Evolutionary conservation across 805 yeast species (phyloP).

Genomic region (Myxozyma mucilagina): DNA sequence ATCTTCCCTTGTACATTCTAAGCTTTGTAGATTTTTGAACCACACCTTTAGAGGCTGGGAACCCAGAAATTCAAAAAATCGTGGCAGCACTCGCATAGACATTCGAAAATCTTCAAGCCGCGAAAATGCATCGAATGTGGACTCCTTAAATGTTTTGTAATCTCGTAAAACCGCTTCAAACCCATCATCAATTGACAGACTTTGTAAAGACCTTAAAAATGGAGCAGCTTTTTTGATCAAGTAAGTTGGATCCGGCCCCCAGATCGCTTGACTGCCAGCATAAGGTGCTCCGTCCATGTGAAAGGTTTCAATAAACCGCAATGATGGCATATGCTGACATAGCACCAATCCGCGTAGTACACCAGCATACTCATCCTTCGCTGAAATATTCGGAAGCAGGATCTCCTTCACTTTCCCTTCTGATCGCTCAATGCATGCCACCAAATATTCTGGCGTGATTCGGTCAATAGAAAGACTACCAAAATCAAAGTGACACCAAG

Average conservation of each 20-base stretch:
- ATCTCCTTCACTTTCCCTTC: constrained; percentile 7
- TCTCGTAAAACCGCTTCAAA: constrained; percentile 8
- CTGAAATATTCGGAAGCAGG: neutral
- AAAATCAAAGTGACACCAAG: constrained; percentile 19
- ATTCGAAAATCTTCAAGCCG: constrained; percentile 9
- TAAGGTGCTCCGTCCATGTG: constrained; percentile 19
- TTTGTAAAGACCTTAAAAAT: neutral
- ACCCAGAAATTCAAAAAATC: constrained; percentile 13
- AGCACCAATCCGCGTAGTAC: constrained; percentile 16
- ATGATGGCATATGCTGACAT: constrained; percentile 16
- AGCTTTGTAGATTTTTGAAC: constrained; percentile 11
- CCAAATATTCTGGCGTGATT: constrained; percentile 24
- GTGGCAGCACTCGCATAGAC: constrained; percentile 18
- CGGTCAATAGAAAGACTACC: neutral
- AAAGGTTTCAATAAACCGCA: neutral
- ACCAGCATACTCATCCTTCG: constrained; percentile 11
- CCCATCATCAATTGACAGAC: constrained; percentile 17
- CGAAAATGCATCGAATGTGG: constrained; percentile 5
- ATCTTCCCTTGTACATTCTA: constrained; percentile 6
- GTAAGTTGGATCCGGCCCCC: constrained; percentile 22
- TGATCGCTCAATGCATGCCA: constrained; percentile 16
- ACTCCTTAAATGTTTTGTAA: neutral
- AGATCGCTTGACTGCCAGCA: constrained; percentile 15
- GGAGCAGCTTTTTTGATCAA: constrained; percentile 10
- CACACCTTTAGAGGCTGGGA: neutral